A percentile compares a stretch with the other conserved stretches of the same genome.
These are phyloP conservation scores for Arthroderma sp. DNA, from an alignment of 2,329 filamentous ascomycete genomes.

Conservation along the genomic window DNA sequence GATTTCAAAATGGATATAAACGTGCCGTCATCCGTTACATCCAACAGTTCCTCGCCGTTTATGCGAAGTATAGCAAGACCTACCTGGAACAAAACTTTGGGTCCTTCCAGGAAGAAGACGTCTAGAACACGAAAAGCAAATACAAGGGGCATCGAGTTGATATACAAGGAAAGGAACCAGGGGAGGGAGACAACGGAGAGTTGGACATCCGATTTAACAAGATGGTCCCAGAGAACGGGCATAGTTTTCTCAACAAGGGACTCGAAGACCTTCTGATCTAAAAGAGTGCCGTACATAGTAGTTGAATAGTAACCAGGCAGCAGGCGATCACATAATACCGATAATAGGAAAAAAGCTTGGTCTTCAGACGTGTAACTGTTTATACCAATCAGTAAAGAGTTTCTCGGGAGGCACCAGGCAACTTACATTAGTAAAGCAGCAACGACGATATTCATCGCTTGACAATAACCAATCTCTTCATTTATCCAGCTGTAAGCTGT, in stretches of 20 bases:
- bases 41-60: constrained; percentile 89
- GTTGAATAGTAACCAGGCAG: constrained; percentile 95
- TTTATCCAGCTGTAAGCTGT: constrained; percentile 98
- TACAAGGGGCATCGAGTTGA: constrained; percentile 98
- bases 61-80: constrained; percentile 92
- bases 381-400: constrained; percentile 15
- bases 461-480: constrained; percentile 90
- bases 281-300: constrained; percentile 95
- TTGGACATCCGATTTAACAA: constrained; percentile 94
- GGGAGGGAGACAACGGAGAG: constrained; percentile 92
- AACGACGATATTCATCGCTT: constrained; percentile 99
- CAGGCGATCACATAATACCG: constrained; percentile 78
- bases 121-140: constrained; percentile 95
- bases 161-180: constrained; percentile 96
- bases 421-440: constrained; percentile 80
- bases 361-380: constrained; percentile 80
- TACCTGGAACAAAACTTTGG: constrained; percentile 94
- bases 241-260: constrained; percentile 97
- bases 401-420: neutral
- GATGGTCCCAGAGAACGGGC: constrained; percentile 94
- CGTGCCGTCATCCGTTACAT: constrained; percentile 84
- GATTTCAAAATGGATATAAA: constrained; percentile 94
- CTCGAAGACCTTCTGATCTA: constrained; percentile 96
- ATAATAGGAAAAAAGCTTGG: constrained; percentile 90
- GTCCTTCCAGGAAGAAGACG: constrained; percentile 95